Conservation (phyloP, 208 protist genomes). For the Porcisia hertigi region DNA sequence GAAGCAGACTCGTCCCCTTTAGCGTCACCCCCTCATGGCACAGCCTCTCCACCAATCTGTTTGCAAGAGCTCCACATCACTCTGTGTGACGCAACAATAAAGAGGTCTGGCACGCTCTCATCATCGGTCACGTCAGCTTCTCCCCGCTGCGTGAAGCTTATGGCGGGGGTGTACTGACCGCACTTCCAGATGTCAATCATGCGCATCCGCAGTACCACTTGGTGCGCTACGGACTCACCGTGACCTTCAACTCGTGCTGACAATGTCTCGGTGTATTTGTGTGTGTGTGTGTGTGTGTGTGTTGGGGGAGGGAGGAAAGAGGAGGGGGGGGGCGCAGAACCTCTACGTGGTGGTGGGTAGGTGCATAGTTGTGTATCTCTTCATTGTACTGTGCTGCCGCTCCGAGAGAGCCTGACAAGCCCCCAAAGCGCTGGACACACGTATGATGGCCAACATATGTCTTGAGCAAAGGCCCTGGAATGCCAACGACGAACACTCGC, state of each 20-base stretch:
- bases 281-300: background rate
- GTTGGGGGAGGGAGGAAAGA: background rate
- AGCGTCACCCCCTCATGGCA: background rate
- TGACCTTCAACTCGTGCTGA: slow-evolving; percentile 8
- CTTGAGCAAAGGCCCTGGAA: no score
- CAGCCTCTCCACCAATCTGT: background rate
- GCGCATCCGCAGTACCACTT: background rate
- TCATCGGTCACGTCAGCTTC: background rate
- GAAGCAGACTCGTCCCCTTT: background rate
- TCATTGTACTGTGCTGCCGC: no score
- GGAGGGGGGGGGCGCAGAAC: no score
- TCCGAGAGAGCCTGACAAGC: no score
- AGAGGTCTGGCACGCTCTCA: background rate
- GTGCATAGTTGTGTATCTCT: no score
- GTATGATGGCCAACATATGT: no score
- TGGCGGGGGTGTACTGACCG: slow-evolving; percentile 13
- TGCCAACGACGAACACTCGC: no score
- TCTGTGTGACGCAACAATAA: background rate
- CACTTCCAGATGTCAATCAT: slow-evolving; percentile 3
- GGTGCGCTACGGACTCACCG: slow-evolving; percentile 10
- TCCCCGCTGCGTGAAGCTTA: slow-evolving; percentile 9
- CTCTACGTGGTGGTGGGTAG: no score
- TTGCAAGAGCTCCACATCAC: slow-evolving; percentile 4
- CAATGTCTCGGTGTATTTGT: background rate
- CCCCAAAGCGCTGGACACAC: no score